These are phyloP conservation scores for Coccinonectria pachysandricola DNA, from an alignment of 2,329 filamentous ascomycete genomes.

Conservation along the genomic window DNA sequence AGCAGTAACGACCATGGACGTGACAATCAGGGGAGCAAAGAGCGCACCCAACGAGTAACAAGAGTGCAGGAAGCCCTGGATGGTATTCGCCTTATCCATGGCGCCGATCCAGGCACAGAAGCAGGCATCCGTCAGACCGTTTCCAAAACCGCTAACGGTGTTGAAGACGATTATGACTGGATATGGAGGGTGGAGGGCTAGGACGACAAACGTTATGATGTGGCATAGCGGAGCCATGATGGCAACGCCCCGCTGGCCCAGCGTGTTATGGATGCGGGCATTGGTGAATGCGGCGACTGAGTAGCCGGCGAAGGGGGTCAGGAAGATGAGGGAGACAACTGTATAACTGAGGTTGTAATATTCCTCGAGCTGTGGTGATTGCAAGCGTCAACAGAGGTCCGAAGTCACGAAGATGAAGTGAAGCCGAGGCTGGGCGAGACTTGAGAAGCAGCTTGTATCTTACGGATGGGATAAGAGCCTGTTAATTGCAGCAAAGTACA, in stretches of 20 bases:
- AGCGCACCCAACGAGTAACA: constrained; percentile 57
- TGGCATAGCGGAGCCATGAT: constrained; percentile 52
- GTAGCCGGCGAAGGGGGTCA: constrained; percentile 55
- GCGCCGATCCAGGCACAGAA: constrained; percentile 46
- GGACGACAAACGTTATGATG: constrained; percentile 48
- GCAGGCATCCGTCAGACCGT: constrained; percentile 47
- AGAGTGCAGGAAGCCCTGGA: constrained; percentile 55
- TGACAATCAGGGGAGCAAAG: constrained; percentile 54
- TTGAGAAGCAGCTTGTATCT: too few relatives aligned
- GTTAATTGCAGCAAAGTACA: neutral
- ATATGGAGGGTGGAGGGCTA: constrained; percentile 53
- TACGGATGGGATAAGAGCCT: constrained; percentile 32
- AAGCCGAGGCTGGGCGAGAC: too few relatives aligned
- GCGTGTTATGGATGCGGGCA: constrained; percentile 46
- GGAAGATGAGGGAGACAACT: constrained; percentile 51
- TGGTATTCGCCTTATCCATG: constrained; percentile 58
- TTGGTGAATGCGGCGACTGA: constrained; percentile 50
- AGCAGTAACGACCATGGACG: constrained; percentile 52
- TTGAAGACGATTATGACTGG: constrained; percentile 53
- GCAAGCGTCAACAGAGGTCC: too few relatives aligned
- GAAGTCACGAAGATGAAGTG: too few relatives aligned
- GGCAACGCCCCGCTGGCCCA: constrained; percentile 58
- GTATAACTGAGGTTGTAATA: constrained; percentile 52
- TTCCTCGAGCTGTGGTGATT: constrained; percentile 38
- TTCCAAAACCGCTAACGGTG: constrained; percentile 55